Evolutionary conservation across 495 filamentous ascomycete species (phyloP).

Genomic region (Collariella sp.): DNA sequence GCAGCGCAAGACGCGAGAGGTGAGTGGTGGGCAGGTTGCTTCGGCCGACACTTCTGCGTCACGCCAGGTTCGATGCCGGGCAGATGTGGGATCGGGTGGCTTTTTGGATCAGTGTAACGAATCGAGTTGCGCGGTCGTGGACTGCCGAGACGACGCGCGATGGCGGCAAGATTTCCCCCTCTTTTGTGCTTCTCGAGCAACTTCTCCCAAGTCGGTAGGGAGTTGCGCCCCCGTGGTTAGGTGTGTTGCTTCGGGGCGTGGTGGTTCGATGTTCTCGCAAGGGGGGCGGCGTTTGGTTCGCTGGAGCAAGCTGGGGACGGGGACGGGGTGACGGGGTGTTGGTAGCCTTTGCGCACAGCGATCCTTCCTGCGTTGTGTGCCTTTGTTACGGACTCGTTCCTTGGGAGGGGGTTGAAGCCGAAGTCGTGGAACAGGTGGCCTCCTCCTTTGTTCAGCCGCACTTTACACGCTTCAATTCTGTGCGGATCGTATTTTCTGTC

Average conservation of each 20-base stretch:
- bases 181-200: background rate
- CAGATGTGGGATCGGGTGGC: slow-evolving; percentile 16
- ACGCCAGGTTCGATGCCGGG: slow-evolving; percentile 18
- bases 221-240: background rate
- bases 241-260: background rate
- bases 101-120: slow-evolving; percentile 29
- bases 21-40: slow-evolving; percentile 14
- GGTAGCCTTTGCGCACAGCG: background rate
- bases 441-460: slow-evolving; percentile 14
- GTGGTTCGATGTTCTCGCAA: background rate
- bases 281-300: background rate
- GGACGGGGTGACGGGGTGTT: too few relatives aligned
- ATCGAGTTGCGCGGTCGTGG: slow-evolving; percentile 13
- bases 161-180: slow-evolving; percentile 7
- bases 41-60: slow-evolving; percentile 23
- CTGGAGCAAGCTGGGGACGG: background rate
- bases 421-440: background rate
- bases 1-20: slow-evolving; percentile 8
- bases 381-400: slow-evolving; percentile 12
- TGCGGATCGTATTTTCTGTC: background rate
- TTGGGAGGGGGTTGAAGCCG: background rate
- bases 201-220: background rate
- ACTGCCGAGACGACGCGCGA: slow-evolving; percentile 4
- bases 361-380: background rate
- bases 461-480: background rate